A percentile compares a stretch with the other conserved stretches of the same genome.
phyloP scores from a whole-genome alignment of 164 flowering plant species.

The Hamamelis virginiana region DNA sequence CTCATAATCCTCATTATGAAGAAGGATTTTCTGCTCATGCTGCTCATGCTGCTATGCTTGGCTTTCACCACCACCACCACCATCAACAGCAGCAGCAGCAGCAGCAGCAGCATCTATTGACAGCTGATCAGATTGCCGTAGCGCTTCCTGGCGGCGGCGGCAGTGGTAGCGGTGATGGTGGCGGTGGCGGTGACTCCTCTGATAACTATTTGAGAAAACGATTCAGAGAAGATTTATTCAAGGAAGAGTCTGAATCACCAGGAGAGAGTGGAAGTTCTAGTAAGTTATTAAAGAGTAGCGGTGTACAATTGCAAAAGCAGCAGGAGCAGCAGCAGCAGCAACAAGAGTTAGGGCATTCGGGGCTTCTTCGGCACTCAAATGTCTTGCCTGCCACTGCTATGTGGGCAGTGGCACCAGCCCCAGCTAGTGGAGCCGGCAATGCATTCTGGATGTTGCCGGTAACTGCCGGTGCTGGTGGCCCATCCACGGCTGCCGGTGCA shows the following conservation, averaged over 20 bases:
- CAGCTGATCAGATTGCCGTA: slow-evolving; percentile 46
- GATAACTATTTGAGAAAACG: slow-evolving; percentile 60
- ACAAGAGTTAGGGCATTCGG: slow-evolving; percentile 21
- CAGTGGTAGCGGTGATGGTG: slow-evolving; percentile 15
- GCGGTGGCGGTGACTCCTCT: slow-evolving; percentile 27
- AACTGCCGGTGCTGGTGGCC: slow-evolving; percentile 27
- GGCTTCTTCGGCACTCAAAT: slow-evolving; percentile 27
- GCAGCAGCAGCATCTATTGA: slow-evolving; percentile 36
- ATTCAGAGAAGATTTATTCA: slow-evolving; percentile 69
- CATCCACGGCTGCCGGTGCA: slow-evolving; percentile 12
- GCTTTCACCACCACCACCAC: slow-evolving; percentile 48
- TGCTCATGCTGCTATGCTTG: slow-evolving; percentile 44
- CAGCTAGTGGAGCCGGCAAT: slow-evolving; percentile 39
- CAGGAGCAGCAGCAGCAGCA: slow-evolving; percentile 13
- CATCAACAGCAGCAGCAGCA: slow-evolving; percentile 32
- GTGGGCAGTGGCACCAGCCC: slow-evolving; percentile 73
- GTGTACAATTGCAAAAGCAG: slow-evolving; percentile 6
- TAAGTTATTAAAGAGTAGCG: slow-evolving; percentile 13
- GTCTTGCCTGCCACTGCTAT: slow-evolving; percentile 52
- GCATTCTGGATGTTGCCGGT: slow-evolving; percentile 79
- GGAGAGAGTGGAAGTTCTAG: slow-evolving; percentile 1
- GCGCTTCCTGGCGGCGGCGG: slow-evolving; percentile 28
- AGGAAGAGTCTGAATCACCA: slow-evolving; percentile 45
- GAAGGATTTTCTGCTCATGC: too few relatives aligned
- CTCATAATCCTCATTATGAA: slow-evolving; percentile 31